phyloP scores from a whole-genome alignment of 78 protist genomes.

The Anaeramoeba flamelloides region DNA sequence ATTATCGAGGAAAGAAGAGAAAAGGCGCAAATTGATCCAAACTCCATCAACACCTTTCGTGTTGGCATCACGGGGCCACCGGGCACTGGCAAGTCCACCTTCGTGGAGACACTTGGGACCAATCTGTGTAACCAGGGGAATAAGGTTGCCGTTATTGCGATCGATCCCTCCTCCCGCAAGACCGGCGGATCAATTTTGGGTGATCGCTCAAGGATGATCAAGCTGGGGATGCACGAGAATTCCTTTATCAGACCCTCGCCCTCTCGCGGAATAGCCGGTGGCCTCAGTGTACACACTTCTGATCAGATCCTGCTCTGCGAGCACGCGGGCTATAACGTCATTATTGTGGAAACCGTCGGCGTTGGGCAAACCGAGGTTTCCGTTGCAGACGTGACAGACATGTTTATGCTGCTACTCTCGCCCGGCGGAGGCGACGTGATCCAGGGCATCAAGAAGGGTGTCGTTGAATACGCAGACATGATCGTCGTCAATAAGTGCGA shows the following conservation, averaged over 20 bases:
- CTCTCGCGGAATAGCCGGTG: slow-evolving; percentile 29
- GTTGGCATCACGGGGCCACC: slow-evolving; percentile 82
- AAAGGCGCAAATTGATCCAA: no score
- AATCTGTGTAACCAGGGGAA: slow-evolving; percentile 35
- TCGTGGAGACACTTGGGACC: slow-evolving; percentile 66
- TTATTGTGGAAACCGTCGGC: slow-evolving; percentile 88
- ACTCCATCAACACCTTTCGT: no score
- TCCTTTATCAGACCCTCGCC: slow-evolving; percentile 40
- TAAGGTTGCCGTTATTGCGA: no score
- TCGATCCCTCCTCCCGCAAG: slow-evolving; percentile 47
- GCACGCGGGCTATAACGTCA: slow-evolving; percentile 54
- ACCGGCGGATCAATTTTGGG: slow-evolving; percentile 58
- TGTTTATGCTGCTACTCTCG: slow-evolving; percentile 60
- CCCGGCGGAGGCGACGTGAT: slow-evolving; percentile 91
- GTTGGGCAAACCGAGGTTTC: slow-evolving; percentile 81
- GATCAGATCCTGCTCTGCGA: slow-evolving; percentile 73
- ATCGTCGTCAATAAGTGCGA: slow-evolving; percentile 71
- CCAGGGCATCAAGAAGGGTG: slow-evolving; percentile 86
- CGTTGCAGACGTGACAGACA: slow-evolving; percentile 68
- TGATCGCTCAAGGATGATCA: slow-evolving; percentile 44
- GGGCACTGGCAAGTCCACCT: slow-evolving; percentile 88
- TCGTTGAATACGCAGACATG: slow-evolving; percentile 72
- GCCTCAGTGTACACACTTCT: slow-evolving; percentile 47
- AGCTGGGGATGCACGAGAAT: slow-evolving; percentile 33
- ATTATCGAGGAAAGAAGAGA: background rate